Conservation (phyloP, 148 eudicot species). For the Oxyria digyna region DNA sequence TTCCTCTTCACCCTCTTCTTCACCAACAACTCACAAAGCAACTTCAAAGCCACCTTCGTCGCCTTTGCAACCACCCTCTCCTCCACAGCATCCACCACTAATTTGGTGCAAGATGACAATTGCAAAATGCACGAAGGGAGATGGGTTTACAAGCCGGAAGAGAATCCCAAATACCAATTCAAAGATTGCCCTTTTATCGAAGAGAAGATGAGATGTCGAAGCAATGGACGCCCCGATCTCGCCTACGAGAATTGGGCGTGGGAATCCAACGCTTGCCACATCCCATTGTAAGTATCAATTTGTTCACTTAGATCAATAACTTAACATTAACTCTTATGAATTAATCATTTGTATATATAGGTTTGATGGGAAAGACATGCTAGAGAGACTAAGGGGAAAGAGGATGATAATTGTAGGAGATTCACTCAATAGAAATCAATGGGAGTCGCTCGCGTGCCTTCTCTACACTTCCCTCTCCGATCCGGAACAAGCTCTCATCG, state of each 20-base stretch:
- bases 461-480: slow-evolving; percentile 17
- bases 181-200: slow-evolving; percentile 12
- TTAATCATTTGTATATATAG: slow-evolving; percentile 6
- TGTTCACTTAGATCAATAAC: too few species aligned
- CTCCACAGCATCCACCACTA: not conserved
- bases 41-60: too few species aligned
- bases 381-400: slow-evolving; percentile 26
- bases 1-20: slow-evolving; percentile 14
- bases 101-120: not conserved
- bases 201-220: slow-evolving; percentile 18
- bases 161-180: slow-evolving; percentile 10
- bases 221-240: slow-evolving; percentile 21
- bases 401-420: slow-evolving; percentile 29
- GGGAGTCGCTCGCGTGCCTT: too few species aligned
- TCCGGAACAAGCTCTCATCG: not conserved
- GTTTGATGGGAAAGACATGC: slow-evolving; percentile 24
- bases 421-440: slow-evolving; percentile 27
- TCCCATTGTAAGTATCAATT: slow-evolving; percentile 17
- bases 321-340: too few species aligned
- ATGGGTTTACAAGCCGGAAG: slow-evolving; percentile 23
- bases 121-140: slow-evolving; percentile 24
- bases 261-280: slow-evolving; percentile 26
- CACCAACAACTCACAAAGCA: slow-evolving; percentile 2
- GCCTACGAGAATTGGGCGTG: slow-evolving; percentile 24
- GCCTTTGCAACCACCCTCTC: not conserved